Conservation (phyloP, 2,329 filamentous ascomycete genomes). For the Exophiala xenobiotica region DNA sequence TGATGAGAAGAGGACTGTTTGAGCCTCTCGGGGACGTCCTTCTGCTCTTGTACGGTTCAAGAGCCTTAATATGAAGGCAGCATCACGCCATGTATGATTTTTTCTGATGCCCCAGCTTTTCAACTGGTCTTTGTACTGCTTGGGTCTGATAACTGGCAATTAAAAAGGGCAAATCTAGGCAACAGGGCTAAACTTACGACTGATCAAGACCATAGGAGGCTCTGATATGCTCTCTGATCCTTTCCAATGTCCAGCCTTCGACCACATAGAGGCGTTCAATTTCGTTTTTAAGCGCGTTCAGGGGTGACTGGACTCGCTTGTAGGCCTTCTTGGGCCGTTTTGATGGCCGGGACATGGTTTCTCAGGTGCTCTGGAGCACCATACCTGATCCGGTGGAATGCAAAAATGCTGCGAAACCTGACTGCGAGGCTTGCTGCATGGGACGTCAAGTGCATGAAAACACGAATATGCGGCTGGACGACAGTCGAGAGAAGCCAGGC, state of each 20-base stretch:
- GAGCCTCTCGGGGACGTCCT: neutral
- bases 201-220: constrained; percentile 9
- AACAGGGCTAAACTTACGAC: constrained; percentile 13
- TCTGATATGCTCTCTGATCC: constrained; percentile 16
- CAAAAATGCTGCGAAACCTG: no score
- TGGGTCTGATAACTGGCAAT: constrained; percentile 6
- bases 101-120: constrained; percentile 19
- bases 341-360: neutral
- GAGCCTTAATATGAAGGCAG: constrained; percentile 19
- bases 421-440: no score
- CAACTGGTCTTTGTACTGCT: constrained; percentile 23
- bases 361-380: no score
- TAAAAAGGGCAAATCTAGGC: neutral
- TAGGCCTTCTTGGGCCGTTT: constrained; percentile 5
- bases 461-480: no score
- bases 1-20: constrained; percentile 17
- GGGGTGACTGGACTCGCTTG: constrained; percentile 12
- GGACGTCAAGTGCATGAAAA: no score
- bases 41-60: constrained; percentile 12
- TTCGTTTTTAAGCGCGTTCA: neutral
- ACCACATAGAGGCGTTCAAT: constrained; percentile 16
- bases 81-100: constrained; percentile 16
- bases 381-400: no score
- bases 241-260: constrained; percentile 9
- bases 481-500: no score